Conservation (phyloP, 805 yeast species). For the Vanderwaltozyma polyspora region DNA sequence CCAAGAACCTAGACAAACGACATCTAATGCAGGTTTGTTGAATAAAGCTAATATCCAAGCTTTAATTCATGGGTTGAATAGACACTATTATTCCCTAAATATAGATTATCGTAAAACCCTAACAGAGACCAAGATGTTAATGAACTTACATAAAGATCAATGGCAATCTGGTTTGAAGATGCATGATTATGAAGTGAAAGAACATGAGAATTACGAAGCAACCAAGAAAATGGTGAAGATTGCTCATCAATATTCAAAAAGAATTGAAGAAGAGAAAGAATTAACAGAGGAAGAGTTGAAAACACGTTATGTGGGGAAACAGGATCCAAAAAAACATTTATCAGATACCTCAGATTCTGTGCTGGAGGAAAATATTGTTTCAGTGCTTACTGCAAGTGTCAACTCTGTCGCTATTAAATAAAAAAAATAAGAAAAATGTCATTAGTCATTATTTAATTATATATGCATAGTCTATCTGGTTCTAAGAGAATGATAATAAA, state of each 20-base stretch:
- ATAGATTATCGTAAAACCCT: conserved; percentile 90
- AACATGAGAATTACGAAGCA: conserved; percentile 59
- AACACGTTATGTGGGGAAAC: conserved; percentile 95
- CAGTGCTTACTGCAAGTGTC: conserved; percentile 79
- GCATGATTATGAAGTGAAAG: conserved; percentile 66
- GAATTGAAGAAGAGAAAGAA: conserved; percentile 87
- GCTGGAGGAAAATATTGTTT: conserved; percentile 82
- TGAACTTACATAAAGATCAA: conserved; percentile 85
- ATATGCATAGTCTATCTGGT: background rate
- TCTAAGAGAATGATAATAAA: background rate
- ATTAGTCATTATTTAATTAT: background rate
- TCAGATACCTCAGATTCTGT: conserved; percentile 76
- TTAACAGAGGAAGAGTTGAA: conserved; percentile 78
- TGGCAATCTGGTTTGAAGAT: conserved; percentile 90
- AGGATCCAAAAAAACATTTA: conserved; percentile 96
- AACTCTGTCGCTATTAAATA: conserved; percentile 82
- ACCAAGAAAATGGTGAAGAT: conserved; percentile 76
- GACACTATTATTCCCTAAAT: conserved; percentile 91
- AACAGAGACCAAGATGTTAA: conserved; percentile 84
- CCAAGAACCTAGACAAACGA: conserved; percentile 95
- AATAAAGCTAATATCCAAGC: conserved; percentile 97
- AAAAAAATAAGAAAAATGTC: too few relatives aligned
- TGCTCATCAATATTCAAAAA: conserved; percentile 77
- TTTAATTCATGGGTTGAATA: conserved; percentile 89
- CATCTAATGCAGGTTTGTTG: conserved; percentile 88